These are phyloP conservation scores for Pseudoscleropodium purum DNA, from an alignment of 225 moss, liverwort and hornwort species.

Conservation along the genomic window DNA sequence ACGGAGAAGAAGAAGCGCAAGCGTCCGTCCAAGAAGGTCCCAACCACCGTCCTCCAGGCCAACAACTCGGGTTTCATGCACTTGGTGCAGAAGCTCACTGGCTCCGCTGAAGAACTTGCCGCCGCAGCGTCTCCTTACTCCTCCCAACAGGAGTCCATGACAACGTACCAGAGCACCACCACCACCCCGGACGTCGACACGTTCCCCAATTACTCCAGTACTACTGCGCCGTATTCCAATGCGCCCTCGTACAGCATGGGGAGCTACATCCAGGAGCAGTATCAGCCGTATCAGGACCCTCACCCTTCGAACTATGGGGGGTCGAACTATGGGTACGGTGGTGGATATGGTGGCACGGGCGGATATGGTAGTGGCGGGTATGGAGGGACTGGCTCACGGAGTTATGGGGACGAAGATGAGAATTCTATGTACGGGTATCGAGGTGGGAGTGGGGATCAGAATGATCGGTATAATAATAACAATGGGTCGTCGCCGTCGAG, in stretches of 20 bases:
- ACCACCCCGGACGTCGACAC: not conserved
- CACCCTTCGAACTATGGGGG: not conserved
- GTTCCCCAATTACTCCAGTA: not conserved
- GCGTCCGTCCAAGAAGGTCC: constrained; percentile 36
- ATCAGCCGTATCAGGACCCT: not conserved
- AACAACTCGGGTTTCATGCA: constrained; percentile 36
- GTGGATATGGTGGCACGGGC: not conserved
- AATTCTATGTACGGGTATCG: not conserved
- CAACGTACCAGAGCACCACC: not conserved
- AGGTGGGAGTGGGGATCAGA: not conserved
- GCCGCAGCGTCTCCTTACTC: not conserved
- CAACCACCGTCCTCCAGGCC: constrained; percentile 35
- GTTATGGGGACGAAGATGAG: not conserved
- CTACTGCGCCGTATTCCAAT: not conserved
- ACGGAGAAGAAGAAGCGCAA: constrained; percentile 43
- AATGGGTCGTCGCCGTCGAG: not conserved
- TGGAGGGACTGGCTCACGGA: not conserved
- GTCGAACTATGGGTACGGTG: not conserved
- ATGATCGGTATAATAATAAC: not conserved
- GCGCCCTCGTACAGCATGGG: not conserved
- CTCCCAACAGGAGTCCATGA: not conserved
- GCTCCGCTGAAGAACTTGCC: constrained; percentile 16
- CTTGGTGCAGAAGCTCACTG: constrained; percentile 43
- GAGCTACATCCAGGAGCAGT: not conserved
- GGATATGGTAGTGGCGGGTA: not conserved